phyloP scores from a whole-genome alignment of 495 filamentous ascomycete genomes.

The Hypoxylon fuscum region DNA sequence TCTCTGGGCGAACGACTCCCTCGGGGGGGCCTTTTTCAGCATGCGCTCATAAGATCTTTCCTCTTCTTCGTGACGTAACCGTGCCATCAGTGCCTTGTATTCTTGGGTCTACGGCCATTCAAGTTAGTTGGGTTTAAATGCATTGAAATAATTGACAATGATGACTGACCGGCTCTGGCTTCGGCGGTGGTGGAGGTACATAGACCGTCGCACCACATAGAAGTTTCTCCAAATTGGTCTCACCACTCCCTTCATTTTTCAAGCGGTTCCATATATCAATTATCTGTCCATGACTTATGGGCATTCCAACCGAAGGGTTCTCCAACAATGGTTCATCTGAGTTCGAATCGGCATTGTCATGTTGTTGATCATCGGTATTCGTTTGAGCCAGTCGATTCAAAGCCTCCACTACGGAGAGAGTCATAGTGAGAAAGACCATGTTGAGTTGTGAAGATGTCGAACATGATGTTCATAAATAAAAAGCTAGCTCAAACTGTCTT shows the following conservation, averaged over 20 bases:
- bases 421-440: constrained; percentile 86
- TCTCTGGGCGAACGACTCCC: constrained; percentile 66
- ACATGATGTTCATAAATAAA: not conserved
- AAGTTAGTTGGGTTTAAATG: constrained; percentile 33
- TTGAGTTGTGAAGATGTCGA: constrained; percentile 18
- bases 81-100: constrained; percentile 89
- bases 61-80: constrained; percentile 83
- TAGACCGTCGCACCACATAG: constrained; percentile 79
- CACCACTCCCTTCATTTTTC: constrained; percentile 38
- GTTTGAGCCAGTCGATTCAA: constrained; percentile 54
- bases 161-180: constrained; percentile 78
- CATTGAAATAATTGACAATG: constrained; percentile 6
- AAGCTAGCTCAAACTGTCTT: not conserved
- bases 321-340: constrained; percentile 53
- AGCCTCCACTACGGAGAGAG: constrained; percentile 71
- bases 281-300: constrained; percentile 84
- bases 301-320: constrained; percentile 64
- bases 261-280: constrained; percentile 71
- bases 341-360: constrained; percentile 8
- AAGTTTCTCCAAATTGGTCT: constrained; percentile 66
- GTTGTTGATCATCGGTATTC: not conserved
- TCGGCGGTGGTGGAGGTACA: constrained; percentile 76
- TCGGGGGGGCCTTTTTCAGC: constrained; percentile 63
- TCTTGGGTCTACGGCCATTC: constrained; percentile 69
- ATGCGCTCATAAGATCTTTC: constrained; percentile 80